Conservation (phyloP, 2,329 filamentous ascomycete genomes). For the Aspergillus proliferans region DNA sequence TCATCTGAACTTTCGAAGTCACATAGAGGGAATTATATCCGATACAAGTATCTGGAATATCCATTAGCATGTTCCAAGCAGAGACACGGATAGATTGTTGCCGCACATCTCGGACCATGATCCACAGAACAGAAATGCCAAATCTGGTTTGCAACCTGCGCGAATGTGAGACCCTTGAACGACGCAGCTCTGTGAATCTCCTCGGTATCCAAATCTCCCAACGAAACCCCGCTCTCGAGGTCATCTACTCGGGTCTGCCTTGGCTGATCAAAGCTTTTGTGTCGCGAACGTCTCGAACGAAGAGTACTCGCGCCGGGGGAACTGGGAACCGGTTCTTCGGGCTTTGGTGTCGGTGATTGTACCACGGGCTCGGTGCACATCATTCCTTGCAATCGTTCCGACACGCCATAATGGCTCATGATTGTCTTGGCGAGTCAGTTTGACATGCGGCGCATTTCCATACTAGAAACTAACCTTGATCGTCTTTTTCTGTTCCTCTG, state of each 20-base stretch:
- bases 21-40: constrained; percentile 58
- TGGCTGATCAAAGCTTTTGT: constrained; percentile 6
- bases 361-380: constrained; percentile 53
- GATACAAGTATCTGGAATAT: constrained; percentile 55
- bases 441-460: neutral
- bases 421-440: constrained; percentile 34
- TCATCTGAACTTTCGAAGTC: constrained; percentile 42
- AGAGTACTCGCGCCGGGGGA: constrained; percentile 6
- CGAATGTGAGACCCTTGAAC: constrained; percentile 42
- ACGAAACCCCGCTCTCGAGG: constrained; percentile 24
- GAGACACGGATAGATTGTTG: neutral
- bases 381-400: constrained; percentile 57
- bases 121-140: constrained; percentile 72
- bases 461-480: constrained; percentile 38
- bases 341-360: constrained; percentile 14
- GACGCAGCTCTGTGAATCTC: constrained; percentile 18
- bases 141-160: constrained; percentile 61
- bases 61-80: constrained; percentile 4
- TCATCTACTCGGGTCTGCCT: constrained; percentile 18
- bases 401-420: constrained; percentile 61
- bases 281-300: constrained; percentile 1
- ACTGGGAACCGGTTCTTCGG: constrained; percentile 4
- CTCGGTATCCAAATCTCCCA: constrained; percentile 16
- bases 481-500: constrained; percentile 52
- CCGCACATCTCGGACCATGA: constrained; percentile 57